Percentiles rank a stretch among this genome's conserved stretches.
Conservation (phyloP, 2,329 filamentous ascomycete genomes). For the Cladosporium colombiae region DNA sequence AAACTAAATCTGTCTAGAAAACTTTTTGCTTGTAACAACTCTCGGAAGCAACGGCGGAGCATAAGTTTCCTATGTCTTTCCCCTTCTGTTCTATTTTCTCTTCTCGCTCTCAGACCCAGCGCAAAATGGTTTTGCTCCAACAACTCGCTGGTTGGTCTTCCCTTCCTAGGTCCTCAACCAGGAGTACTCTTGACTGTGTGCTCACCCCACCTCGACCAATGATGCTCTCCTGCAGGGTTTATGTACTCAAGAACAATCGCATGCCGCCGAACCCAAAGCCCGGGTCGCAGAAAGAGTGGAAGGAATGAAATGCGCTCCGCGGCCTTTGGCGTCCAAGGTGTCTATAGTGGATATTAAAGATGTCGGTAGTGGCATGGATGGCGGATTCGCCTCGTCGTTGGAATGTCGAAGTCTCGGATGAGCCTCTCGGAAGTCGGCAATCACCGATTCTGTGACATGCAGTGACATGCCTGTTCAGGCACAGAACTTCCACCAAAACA, state of each 20-base stretch:
- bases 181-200: not conserved
- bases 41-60: not conserved
- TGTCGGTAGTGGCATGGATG: not conserved
- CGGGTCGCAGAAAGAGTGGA: not conserved
- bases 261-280: not conserved
- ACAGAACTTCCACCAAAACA: not conserved
- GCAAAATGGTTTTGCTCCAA: not conserved
- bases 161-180: not conserved
- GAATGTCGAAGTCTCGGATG: not conserved
- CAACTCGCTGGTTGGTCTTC: not conserved
- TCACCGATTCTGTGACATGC: not conserved
- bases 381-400: not conserved
- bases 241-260: slow-evolving; percentile 1
- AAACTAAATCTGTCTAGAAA: not conserved
- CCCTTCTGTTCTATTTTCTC: not conserved
- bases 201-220: not conserved
- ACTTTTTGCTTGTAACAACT: not conserved
- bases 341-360: slow-evolving; percentile 7
- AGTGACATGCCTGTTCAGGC: not conserved
- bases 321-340: not conserved
- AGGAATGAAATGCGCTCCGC: not conserved
- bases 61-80: not conserved
- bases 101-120: not conserved
- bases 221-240: not conserved
- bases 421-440: not conserved